Evolutionary conservation across 2,329 filamentous ascomycete species (phyloP), one percentile per base, ranked within the genome.

Genomic region (Cadophora sp.): DNA sequence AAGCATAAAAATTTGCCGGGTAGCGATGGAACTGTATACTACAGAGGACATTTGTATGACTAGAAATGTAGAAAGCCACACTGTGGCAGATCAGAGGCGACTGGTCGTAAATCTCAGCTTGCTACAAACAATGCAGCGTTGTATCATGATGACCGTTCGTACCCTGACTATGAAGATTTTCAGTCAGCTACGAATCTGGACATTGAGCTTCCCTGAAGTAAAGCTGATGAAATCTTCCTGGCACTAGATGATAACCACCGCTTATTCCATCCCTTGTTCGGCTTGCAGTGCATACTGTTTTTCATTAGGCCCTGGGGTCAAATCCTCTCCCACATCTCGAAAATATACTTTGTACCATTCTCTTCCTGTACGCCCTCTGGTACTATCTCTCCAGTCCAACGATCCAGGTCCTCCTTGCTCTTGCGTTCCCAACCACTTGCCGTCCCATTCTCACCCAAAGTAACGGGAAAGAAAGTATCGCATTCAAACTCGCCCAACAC

Each of bases 401-500:
- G 78, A 74, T 86, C 82, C 73, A 93, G 76, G 72, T 86, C 85
- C 47, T 80, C 79, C 68, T 83, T 83, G 2, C 79, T 79, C 61
- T 71, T 82, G 75, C 81, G 83, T 69, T 70, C 79, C 92, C 91
- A 94, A 13, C 80, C 76, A 41, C 69, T 67, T 4, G 48, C 65
- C 65, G 56, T 68, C 18, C 71, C 66, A 67, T 71, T 75, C 51
- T 77, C 76, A 1, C 75, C 77, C 66, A 92, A 75, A 59, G 80
- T 77, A n/a, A 91, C 76, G 1, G 89, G 86, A 73, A 96, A 94
- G 73, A 87, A 88, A 0, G 89, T 90, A 78, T 96, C 92, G 75
- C 91, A 94, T 66, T 91, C 89, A 79, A 89, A 95, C 58, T 92
- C 90, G 3, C 80, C 81, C 70, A 84, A 75, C 43, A 96, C 85